phyloP scores from a whole-genome alignment of 371 early-diverging fungal genomes.

The Vairimorpha necatrix region DNA sequence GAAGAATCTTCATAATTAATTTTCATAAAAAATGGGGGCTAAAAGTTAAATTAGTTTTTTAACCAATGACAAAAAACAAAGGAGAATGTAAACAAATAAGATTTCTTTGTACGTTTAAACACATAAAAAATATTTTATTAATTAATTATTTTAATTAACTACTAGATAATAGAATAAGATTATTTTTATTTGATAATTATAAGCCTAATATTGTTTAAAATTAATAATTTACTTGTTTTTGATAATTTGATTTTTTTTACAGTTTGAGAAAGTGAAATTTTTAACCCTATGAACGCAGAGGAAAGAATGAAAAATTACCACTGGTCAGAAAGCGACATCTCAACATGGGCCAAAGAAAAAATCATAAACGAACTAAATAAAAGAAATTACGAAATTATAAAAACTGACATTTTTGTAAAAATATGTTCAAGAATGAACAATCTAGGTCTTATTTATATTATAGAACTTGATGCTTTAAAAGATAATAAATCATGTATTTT shows the following conservation, averaged over 20 bases:
- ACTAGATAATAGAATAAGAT: not conserved
- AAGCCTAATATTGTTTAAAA: not conserved
- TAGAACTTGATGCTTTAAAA: slow-evolving; percentile 36
- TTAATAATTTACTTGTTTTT: too few species aligned
- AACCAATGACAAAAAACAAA: too few species aligned
- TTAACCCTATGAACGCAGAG: slow-evolving; percentile 20
- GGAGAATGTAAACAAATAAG: not conserved
- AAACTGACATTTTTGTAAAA: slow-evolving; percentile 37
- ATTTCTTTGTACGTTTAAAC: not conserved
- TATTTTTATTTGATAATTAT: not conserved
- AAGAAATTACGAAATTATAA: slow-evolving; percentile 11
- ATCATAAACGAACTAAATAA: slow-evolving; percentile 17
- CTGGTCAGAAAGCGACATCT: slow-evolving; percentile 21
- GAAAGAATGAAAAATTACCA: slow-evolving; percentile 30
- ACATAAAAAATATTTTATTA: not conserved
- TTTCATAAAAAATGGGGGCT: not conserved
- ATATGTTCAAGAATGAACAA: slow-evolving; percentile 34
- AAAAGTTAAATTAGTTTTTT: not conserved
- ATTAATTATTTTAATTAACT: not conserved
- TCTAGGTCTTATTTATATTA: slow-evolving; percentile 40
- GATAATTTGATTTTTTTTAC: too few species aligned
- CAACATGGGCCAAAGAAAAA: slow-evolving; percentile 40
- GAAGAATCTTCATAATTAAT: not conserved
- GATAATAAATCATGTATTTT: slow-evolving; percentile 10
- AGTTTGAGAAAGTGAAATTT: too few species aligned